Evolutionary conservation across 1,139 yeast species (phyloP).

Genomic region (Debaryomycetaceae sp.): DNA sequence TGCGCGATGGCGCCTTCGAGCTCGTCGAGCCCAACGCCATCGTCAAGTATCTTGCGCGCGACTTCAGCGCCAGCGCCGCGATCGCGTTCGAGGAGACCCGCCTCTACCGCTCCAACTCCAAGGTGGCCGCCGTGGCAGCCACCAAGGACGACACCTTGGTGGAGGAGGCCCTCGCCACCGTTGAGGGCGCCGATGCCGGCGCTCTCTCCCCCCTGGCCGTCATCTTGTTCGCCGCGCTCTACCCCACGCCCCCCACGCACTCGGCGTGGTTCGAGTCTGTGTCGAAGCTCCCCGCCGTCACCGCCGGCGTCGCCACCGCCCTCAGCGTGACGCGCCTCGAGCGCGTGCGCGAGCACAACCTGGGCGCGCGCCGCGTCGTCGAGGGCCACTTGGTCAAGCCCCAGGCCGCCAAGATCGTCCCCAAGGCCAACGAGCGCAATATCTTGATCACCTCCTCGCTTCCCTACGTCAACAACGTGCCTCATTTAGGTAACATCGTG

Average conservation of each 20-base stretch:
- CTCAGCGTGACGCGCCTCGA: slow-evolving; percentile 37
- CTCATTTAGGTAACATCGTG: slow-evolving; percentile 94
- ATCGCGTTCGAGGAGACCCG: slow-evolving; percentile 27
- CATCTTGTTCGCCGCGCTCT: slow-evolving; percentile 41
- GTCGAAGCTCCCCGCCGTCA: slow-evolving; percentile 29
- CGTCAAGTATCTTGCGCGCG: slow-evolving; percentile 60
- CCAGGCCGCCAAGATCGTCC: slow-evolving; percentile 36
- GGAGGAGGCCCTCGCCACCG: slow-evolving; percentile 14
- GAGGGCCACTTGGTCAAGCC: slow-evolving; percentile 37
- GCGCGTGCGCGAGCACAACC: slow-evolving; percentile 46
- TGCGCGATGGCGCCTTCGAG: slow-evolving; percentile 46
- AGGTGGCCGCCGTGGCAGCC: slow-evolving; percentile 22
- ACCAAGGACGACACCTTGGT: slow-evolving; percentile 12
- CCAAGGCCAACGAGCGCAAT: slow-evolving; percentile 69
- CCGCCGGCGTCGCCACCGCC: slow-evolving; percentile 36
- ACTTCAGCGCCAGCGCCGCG: slow-evolving; percentile 29
- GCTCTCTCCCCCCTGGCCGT: no score
- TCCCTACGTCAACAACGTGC: slow-evolving; percentile 97
- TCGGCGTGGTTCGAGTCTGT: slow-evolving; percentile 41
- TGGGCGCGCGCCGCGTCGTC: slow-evolving; percentile 51
- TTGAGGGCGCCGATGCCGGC: no score
- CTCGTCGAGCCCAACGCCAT: slow-evolving; percentile 80
- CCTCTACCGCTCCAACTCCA: slow-evolving; percentile 17
- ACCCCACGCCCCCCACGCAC: slow-evolving; percentile 19
- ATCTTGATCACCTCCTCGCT: slow-evolving; percentile 90